A percentile compares a stretch with the other conserved stretches of the same genome.
These are phyloP conservation scores for Mangifera indica DNA, from an alignment of 345 rosid genomes.

Conservation along the genomic window DNA sequence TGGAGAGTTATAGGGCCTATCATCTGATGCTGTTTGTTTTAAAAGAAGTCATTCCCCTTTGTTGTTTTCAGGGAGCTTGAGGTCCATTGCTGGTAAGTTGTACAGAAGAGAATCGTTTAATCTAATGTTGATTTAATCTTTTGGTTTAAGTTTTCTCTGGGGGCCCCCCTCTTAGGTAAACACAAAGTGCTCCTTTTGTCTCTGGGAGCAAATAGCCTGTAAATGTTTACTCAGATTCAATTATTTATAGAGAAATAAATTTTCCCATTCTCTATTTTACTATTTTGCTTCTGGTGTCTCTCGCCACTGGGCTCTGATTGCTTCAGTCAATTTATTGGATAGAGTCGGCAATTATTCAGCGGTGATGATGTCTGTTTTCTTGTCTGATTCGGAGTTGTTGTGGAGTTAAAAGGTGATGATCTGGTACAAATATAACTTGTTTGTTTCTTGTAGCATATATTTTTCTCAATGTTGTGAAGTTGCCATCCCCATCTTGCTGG, in stretches of 20 bases:
- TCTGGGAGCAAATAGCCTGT: constrained; percentile 39
- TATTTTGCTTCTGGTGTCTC: neutral
- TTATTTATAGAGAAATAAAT: constrained; percentile 26
- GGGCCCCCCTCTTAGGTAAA: constrained; percentile 13
- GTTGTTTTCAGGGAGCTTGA: constrained; percentile 19
- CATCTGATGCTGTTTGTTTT: constrained; percentile 20
- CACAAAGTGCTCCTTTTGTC: constrained; percentile 25
- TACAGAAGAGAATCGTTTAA: constrained; percentile 32
- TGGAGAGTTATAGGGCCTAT: constrained; percentile 21
- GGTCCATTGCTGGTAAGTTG: constrained; percentile 31
- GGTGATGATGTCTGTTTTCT: neutral
- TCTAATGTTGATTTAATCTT: constrained; percentile 22
- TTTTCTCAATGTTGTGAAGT: too few species aligned
- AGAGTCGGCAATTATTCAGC: neutral
- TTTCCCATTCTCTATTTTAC: neutral
- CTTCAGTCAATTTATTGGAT: neutral
- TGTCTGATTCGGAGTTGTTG: too few species aligned
- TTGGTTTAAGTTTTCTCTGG: constrained; percentile 9
- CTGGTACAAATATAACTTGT: neutral
- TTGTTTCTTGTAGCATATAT: neutral
- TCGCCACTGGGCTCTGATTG: neutral
- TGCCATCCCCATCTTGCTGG: too few species aligned
- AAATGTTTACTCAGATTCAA: constrained; percentile 30
- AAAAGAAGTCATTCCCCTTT: constrained; percentile 6
- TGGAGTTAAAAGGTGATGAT: neutral